Conservation (phyloP, 768 basidiomycete genomes). For the Suillus hirtellus region DNA sequence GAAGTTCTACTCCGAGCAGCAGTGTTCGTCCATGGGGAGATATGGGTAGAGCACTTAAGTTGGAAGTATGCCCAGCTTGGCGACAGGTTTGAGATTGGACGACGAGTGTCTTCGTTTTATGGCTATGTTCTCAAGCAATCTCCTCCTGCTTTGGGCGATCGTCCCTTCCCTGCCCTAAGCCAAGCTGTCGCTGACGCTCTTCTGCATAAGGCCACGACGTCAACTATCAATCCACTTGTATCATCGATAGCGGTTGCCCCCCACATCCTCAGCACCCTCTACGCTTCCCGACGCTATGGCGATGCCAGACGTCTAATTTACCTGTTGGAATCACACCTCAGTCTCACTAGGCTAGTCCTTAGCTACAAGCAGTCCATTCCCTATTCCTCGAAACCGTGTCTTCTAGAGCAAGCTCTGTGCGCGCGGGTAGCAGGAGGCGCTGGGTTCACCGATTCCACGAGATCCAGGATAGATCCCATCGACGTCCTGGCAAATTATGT, state of each 20-base stretch:
- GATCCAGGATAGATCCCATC: constrained; percentile 64
- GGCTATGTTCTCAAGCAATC: constrained; percentile 63
- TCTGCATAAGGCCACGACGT: constrained; percentile 71
- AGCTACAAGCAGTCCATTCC: constrained; percentile 57
- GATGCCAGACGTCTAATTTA: constrained; percentile 70
- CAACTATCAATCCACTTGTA: constrained; percentile 80
- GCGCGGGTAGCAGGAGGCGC: constrained; percentile 56
- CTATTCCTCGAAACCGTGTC: constrained; percentile 48
- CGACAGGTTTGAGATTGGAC: constrained; percentile 82
- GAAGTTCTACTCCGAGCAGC: constrained; percentile 80
- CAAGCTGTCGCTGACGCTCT: constrained; percentile 69
- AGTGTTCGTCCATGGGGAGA: constrained; percentile 78
- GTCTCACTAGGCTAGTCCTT: constrained; percentile 60
- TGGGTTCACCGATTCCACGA: constrained; percentile 42
- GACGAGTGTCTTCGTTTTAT: constrained; percentile 66
- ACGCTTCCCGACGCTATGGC: constrained; percentile 61
- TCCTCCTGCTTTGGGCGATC: constrained; percentile 50
- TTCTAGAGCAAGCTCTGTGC: constrained; percentile 79
- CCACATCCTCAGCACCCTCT: constrained; percentile 58
- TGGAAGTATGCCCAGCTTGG: constrained; percentile 87
- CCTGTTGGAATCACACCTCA: constrained; percentile 68
- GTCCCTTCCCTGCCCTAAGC: constrained; percentile 62
- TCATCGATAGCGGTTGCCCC: constrained; percentile 64
- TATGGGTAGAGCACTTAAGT: constrained; percentile 82
- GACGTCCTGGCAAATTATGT: constrained; percentile 73